phyloP scores from a whole-genome alignment of 108 stramenopile species.

The Conticribra weissflogii region DNA sequence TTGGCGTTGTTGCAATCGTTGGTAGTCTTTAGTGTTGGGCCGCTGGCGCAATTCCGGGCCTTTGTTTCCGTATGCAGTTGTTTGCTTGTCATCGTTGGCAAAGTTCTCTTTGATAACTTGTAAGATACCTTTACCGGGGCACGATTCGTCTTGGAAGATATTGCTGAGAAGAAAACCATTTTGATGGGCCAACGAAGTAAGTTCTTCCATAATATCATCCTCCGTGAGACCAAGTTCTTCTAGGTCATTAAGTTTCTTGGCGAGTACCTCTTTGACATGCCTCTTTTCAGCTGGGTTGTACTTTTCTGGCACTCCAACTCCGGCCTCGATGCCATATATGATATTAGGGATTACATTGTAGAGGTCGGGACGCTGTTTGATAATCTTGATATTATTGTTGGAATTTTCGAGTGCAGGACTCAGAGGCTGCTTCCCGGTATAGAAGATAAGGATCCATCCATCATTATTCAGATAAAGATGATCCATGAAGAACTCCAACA shows the following conservation, averaged over 20 bases:
- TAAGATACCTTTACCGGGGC: slow-evolving; percentile 8
- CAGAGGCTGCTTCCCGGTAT: slow-evolving; percentile 52
- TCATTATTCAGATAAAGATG: slow-evolving; percentile 50
- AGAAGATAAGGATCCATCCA: slow-evolving; percentile 55
- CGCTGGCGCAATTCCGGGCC: neutral
- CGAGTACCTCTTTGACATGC: slow-evolving; percentile 11
- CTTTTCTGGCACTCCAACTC: slow-evolving; percentile 30
- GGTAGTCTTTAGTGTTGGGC: neutral
- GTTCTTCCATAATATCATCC: slow-evolving; percentile 30
- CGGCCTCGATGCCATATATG: slow-evolving; percentile 45
- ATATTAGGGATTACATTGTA: slow-evolving; percentile 40
- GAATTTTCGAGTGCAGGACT: slow-evolving; percentile 18
- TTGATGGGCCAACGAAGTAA: slow-evolving; percentile 27
- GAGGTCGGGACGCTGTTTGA: slow-evolving; percentile 43
- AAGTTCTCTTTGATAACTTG: slow-evolving; percentile 23
- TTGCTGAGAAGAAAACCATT: slow-evolving; percentile 30
- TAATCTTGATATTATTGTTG: slow-evolving; percentile 39
- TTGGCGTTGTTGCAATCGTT: slow-evolving; percentile 1
- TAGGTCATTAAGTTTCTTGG: slow-evolving; percentile 14
- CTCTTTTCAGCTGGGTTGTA: slow-evolving; percentile 11
- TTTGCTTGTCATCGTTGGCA: neutral
- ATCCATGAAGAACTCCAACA: slow-evolving; percentile 58
- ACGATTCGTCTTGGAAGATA: slow-evolving; percentile 11
- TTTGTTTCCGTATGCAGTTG: neutral
- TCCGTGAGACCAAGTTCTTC: slow-evolving; percentile 11